Percentiles rank a stretch among this genome's conserved stretches.
phyloP scores from a whole-genome alignment of 2,329 filamentous ascomycete genomes.

The Pestalotiopsis sp. region DNA sequence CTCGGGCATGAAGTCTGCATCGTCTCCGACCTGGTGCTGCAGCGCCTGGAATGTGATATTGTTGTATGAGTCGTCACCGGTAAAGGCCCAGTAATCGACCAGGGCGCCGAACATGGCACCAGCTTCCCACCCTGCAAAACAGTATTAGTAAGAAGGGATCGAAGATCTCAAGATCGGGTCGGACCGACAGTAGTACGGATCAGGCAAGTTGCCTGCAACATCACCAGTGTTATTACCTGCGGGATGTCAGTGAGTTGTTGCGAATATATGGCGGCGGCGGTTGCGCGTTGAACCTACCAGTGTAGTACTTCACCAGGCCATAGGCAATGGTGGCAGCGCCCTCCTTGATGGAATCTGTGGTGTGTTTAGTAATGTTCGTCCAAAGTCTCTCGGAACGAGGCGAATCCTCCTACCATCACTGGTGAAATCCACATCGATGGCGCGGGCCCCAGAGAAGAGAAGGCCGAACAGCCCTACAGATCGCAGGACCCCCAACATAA shows the following conservation, averaged over 20 bases:
- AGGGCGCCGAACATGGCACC: conserved; percentile 72
- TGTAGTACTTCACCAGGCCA: conserved; percentile 52
- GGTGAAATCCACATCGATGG: conserved; percentile 5
- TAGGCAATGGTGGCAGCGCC: conserved; percentile 50
- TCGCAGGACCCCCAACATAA: conserved; percentile 3
- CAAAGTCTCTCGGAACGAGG: background rate
- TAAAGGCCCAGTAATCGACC: conserved; percentile 73
- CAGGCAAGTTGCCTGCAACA: conserved; percentile 58
- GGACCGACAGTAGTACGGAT: conserved; percentile 65
- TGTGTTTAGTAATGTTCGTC: background rate
- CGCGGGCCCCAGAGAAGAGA: conserved; percentile 1
- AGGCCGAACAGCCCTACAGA: conserved; percentile 7
- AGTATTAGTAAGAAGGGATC: conserved; percentile 18
- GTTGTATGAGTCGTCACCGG: conserved; percentile 68
- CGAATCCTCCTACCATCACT: background rate
- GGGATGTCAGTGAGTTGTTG: background rate
- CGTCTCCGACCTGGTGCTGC: conserved; percentile 61
- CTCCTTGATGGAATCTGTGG: conserved; percentile 15
- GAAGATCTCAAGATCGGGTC: conserved; percentile 20
- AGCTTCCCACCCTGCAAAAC: conserved; percentile 66
- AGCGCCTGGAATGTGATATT: conserved; percentile 59
- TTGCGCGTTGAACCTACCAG: conserved; percentile 18
- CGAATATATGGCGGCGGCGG: background rate
- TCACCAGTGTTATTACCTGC: conserved; percentile 62
- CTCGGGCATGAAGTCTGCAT: conserved; percentile 66